phyloP scores from a whole-genome alignment of 1,284 basidiomycete species.

The Pisolithus thermaeus region DNA sequence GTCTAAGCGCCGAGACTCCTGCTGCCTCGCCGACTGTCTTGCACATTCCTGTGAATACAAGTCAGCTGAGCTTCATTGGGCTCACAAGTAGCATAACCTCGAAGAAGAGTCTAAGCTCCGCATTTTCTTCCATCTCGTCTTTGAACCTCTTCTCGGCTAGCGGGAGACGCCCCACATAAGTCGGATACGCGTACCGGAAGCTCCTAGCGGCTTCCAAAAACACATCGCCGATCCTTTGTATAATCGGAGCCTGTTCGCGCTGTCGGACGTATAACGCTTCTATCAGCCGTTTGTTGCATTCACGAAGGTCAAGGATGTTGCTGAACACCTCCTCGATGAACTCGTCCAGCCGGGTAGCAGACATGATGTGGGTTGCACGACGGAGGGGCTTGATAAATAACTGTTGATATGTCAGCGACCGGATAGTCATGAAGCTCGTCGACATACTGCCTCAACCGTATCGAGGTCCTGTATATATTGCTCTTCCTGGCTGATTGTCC shows the following conservation, averaged over 20 bases:
- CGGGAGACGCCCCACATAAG: conserved; percentile 82
- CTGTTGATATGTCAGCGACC: conserved; percentile 26
- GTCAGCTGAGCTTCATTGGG: conserved; percentile 4
- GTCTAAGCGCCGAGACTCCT: conserved; percentile 75
- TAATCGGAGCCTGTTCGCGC: conserved; percentile 80
- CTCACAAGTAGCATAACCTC: conserved; percentile 47
- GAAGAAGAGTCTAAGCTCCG: conserved; percentile 81
- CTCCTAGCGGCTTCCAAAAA: conserved; percentile 86
- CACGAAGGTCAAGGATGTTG: conserved; percentile 79
- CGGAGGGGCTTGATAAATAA: conserved; percentile 78
- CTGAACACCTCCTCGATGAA: conserved; percentile 88
- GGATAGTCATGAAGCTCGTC: not conserved
- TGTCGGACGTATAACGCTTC: conserved; percentile 86
- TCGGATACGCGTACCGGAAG: conserved; percentile 82
- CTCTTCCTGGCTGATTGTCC: conserved; percentile 87
- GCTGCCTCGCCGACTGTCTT: conserved; percentile 56
- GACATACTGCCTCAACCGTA: conserved; percentile 66
- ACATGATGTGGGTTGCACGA: conserved; percentile 67
- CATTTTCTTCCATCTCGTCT: conserved; percentile 79
- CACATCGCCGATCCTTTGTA: conserved; percentile 86
- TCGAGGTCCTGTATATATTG: conserved; percentile 89
- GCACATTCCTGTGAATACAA: conserved; percentile 39
- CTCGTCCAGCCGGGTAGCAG: conserved; percentile 57
- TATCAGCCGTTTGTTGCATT: conserved; percentile 76
- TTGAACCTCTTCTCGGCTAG: conserved; percentile 82